Conservation (phyloP, 192 early-diverging fungal species). For the Coemansia sp. region DNA sequence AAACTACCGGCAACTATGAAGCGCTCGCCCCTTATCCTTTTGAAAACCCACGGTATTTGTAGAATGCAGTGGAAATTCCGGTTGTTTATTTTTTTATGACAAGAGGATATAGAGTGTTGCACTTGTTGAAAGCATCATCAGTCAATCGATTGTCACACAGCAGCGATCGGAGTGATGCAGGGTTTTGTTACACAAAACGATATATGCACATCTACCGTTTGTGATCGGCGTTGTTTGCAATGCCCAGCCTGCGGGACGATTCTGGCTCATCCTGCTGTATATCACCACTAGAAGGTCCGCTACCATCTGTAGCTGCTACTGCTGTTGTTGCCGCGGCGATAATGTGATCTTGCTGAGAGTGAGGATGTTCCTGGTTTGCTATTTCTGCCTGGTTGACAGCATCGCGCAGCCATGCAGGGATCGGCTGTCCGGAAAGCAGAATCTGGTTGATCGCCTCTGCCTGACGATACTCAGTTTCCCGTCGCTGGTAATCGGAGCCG, state of each 20-base stretch:
- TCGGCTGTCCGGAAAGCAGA: slow-evolving; percentile 49
- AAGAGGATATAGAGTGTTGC: too few species aligned
- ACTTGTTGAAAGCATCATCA: too few species aligned
- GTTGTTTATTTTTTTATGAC: too few species aligned
- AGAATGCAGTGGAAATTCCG: too few species aligned
- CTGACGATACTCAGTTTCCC: slow-evolving; percentile 52
- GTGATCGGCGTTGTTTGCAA: slow-evolving; percentile 17
- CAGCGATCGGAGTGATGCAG: too few species aligned
- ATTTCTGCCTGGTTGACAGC: slow-evolving; percentile 42
- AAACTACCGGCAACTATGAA: too few species aligned
- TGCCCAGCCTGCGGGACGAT: slow-evolving; percentile 8
- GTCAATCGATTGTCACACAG: too few species aligned
- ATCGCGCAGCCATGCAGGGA: slow-evolving; percentile 50
- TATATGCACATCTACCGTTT: background rate
- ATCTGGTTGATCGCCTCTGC: slow-evolving; percentile 56
- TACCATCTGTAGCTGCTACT: too few species aligned
- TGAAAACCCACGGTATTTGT: background rate
- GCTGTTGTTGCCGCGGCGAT: background rate
- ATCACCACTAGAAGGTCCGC: background rate
- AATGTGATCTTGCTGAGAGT: background rate
- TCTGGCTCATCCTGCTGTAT: background rate
- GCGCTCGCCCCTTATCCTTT: background rate
- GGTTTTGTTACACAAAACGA: background rate
- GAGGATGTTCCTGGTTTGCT: background rate
- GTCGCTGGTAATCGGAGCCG: slow-evolving; percentile 32